Percentiles rank a stretch among this genome's conserved stretches.
phyloP scores from a whole-genome alignment of 208 protist species.

The Herpetomonas tarakana region DNA sequence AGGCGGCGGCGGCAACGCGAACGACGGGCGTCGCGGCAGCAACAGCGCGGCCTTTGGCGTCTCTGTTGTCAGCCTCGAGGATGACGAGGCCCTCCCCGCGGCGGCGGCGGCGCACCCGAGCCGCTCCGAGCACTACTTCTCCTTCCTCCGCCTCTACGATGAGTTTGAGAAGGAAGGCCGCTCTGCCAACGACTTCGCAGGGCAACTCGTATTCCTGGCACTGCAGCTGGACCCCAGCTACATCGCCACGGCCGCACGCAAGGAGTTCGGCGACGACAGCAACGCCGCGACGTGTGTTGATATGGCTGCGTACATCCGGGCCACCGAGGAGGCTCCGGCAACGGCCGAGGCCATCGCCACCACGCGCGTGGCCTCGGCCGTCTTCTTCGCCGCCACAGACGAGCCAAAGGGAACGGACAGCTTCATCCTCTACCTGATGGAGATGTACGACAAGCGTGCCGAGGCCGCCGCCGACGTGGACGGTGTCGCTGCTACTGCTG shows the following conservation, averaged over 20 bases:
- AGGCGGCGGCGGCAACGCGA: background rate
- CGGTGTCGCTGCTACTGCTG: background rate
- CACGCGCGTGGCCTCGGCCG: constrained; percentile 18
- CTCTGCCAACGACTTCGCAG: constrained; percentile 40
- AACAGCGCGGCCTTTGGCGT: background rate
- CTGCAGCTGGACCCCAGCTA: constrained; percentile 75
- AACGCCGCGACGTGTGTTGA: constrained; percentile 44
- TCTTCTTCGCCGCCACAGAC: constrained; percentile 14
- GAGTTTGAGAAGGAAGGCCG: constrained; percentile 62
- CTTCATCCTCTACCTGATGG: constrained; percentile 75
- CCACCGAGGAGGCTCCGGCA: constrained; percentile 68
- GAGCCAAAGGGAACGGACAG: constrained; percentile 56
- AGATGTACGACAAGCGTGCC: constrained; percentile 77
- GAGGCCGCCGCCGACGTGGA: constrained; percentile 17
- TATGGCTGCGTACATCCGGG: constrained; percentile 52
- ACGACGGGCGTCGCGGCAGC: background rate
- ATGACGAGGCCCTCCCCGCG: background rate
- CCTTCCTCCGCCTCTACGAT: constrained; percentile 86
- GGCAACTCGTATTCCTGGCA: constrained; percentile 78
- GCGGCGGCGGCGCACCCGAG: constrained; percentile 10
- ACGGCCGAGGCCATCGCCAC: constrained; percentile 73
- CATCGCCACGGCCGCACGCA: constrained; percentile 55
- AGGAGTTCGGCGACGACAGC: constrained; percentile 44
- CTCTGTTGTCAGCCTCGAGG: background rate
- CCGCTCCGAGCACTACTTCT: constrained; percentile 86